phyloP scores from a whole-genome alignment of 306 rosid genomes.

The Hippophae tibetana region DNA sequence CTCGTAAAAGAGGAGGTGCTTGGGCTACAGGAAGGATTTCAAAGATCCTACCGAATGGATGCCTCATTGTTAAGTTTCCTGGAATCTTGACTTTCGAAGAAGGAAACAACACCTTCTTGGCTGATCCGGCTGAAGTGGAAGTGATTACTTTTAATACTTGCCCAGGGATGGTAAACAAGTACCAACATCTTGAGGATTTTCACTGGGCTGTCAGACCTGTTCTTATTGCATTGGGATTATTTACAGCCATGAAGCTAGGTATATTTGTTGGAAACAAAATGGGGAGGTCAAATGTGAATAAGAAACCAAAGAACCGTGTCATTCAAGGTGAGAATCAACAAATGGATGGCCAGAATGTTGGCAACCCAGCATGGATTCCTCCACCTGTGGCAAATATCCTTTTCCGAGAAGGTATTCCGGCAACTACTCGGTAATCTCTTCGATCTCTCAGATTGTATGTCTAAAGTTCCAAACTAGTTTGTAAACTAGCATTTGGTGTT shows the following conservation, averaged over 20 bases:
- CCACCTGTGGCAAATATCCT: slow-evolving; percentile 51
- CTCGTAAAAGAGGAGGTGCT: slow-evolving; percentile 39
- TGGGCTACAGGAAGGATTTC: slow-evolving; percentile 68
- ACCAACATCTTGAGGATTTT: slow-evolving; percentile 83
- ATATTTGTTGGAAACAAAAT: slow-evolving; percentile 43
- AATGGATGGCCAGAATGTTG: slow-evolving; percentile 39
- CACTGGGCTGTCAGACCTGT: slow-evolving; percentile 85
- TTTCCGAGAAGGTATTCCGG: slow-evolving; percentile 45
- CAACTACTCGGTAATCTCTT: slow-evolving; percentile 26
- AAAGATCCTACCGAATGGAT: slow-evolving; percentile 79
- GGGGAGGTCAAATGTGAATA: slow-evolving; percentile 32
- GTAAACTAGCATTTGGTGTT: slow-evolving; percentile 8
- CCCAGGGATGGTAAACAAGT: slow-evolving; percentile 61
- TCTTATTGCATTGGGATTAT: slow-evolving; percentile 55
- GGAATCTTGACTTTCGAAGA: slow-evolving; percentile 53
- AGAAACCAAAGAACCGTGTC: slow-evolving; percentile 26
- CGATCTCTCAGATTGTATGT: slow-evolving; percentile 2
- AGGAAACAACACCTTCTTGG: slow-evolving; percentile 41
- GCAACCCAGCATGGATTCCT: slow-evolving; percentile 57
- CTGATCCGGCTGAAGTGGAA: slow-evolving; percentile 89
- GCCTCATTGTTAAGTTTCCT: slow-evolving; percentile 73
- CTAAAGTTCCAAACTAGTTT: slow-evolving; percentile 5
- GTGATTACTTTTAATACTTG: slow-evolving; percentile 49
- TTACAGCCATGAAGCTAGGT: slow-evolving; percentile 69
- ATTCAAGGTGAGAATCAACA: slow-evolving; percentile 30